These are phyloP conservation scores for Apiotrichum porosum DNA, from an alignment of 1,284 basidiomycete genomes.

Conservation along the genomic window DNA sequence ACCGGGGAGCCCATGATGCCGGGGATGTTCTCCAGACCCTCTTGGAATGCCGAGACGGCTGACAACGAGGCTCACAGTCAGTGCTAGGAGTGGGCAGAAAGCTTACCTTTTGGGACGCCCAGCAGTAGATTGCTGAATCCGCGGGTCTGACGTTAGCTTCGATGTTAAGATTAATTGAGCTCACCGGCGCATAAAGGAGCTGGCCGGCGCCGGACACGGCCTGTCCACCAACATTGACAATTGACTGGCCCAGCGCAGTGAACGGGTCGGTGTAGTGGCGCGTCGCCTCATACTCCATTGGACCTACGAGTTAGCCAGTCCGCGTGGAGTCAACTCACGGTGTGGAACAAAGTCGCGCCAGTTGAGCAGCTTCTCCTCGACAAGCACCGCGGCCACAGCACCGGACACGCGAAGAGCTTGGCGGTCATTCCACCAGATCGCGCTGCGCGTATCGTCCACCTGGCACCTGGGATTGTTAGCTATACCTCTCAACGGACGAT, in stretches of 20 bases:
- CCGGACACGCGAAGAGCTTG: slow-evolving; percentile 56
- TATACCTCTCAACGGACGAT: too few species aligned
- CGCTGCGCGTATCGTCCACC: slow-evolving; percentile 53
- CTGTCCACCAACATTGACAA: slow-evolving; percentile 55
- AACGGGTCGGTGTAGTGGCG: slow-evolving; percentile 15
- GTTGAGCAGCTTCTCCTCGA: slow-evolving; percentile 52
- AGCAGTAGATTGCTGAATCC: slow-evolving; percentile 53
- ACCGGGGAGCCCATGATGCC: slow-evolving; percentile 50
- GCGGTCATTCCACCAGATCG: slow-evolving; percentile 59
- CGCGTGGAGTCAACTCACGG: slow-evolving; percentile 46
- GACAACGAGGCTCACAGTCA: slow-evolving; percentile 37
- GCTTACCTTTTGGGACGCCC: slow-evolving; percentile 45
- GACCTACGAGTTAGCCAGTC: slow-evolving; percentile 51
- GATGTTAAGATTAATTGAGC: slow-evolving; percentile 13
- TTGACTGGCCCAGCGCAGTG: slow-evolving; percentile 48
- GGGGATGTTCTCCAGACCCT: slow-evolving; percentile 54
- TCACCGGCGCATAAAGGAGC: slow-evolving; percentile 50
- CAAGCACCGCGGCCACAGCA: slow-evolving; percentile 55
- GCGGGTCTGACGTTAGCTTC: slow-evolving; percentile 26
- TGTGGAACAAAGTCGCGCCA: slow-evolving; percentile 53
- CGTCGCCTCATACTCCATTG: slow-evolving; percentile 55
- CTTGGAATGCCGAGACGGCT: slow-evolving; percentile 51
- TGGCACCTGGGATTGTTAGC: slow-evolving; percentile 52
- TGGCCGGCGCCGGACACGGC: slow-evolving; percentile 51
- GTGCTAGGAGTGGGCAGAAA: neutral